These are phyloP conservation scores for Saccharomyces uvarum DNA, from an alignment of 1,139 yeast genomes.

Conservation along the genomic window DNA sequence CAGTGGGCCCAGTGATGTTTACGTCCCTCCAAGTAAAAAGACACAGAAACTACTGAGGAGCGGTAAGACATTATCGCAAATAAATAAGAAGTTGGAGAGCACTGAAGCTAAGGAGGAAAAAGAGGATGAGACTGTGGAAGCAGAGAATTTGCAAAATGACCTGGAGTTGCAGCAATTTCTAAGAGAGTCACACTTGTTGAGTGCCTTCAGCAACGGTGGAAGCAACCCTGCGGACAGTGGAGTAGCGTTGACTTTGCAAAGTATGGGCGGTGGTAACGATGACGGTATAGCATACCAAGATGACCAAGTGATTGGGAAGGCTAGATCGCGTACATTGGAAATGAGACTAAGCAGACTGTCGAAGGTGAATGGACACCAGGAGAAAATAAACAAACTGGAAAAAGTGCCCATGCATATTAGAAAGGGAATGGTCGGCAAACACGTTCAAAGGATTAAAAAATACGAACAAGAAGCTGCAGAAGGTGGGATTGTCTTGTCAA, in stretches of 20 bases:
- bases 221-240: conserved; percentile 48
- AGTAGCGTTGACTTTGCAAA: conserved; percentile 65
- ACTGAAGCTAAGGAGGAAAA: conserved; percentile 9
- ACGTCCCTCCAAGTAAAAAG: conserved; percentile 34
- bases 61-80: conserved; percentile 31
- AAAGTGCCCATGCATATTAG: conserved; percentile 85
- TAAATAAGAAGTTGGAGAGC: conserved; percentile 7
- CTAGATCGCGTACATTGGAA: conserved; percentile 66
- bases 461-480: conserved; percentile 74
- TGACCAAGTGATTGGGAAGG: conserved; percentile 72
- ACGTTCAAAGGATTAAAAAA: conserved; percentile 45
- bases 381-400: conserved; percentile 41
- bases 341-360: conserved; percentile 56
- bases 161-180: conserved; percentile 74
- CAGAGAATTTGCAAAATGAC: conserved; percentile 64
- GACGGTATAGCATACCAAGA: conserved; percentile 32
- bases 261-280: conserved; percentile 31
- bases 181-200: conserved; percentile 76
- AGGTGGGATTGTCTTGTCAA: conserved; percentile 77
- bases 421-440: conserved; percentile 66
- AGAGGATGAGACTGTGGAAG: conserved; percentile 31
- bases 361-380: conserved; percentile 40
- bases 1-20: conserved; percentile 24
- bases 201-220: conserved; percentile 36
- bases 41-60: conserved; percentile 39